Conservation (phyloP, 148 eudicot genomes). For the Dysphania ambrosioides region DNA sequence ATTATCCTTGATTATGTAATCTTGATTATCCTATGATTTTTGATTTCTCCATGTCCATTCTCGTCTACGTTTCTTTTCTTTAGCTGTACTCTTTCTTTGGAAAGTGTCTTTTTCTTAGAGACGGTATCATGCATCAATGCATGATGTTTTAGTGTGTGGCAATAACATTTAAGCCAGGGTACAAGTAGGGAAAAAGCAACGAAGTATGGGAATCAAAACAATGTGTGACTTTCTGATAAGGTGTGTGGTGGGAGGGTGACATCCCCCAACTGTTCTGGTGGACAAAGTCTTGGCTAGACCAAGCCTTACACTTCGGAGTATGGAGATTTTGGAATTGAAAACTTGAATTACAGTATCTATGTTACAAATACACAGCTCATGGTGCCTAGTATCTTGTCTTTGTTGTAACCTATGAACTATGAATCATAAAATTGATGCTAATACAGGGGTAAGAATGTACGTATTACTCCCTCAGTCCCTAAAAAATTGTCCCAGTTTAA, state of each 20-base stretch:
- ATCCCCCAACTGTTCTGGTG: constrained; percentile 14
- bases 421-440: neutral
- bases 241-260: constrained; percentile 20
- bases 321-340: neutral
- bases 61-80: neutral
- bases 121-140: neutral
- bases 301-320: neutral
- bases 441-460: no score
- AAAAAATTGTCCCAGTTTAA: no score
- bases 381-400: neutral
- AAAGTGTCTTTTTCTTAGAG: neutral
- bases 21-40: neutral
- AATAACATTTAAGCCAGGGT: neutral
- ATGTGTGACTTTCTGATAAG: constrained; percentile 4
- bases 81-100: neutral
- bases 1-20: neutral
- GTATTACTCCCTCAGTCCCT: no score
- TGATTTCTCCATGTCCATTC: neutral
- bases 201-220: constrained; percentile 4
- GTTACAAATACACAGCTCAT: neutral
- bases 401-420: neutral
- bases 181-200: constrained; percentile 1
- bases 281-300: constrained; percentile 3
- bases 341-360: neutral
- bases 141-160: neutral